Percentiles rank a stretch among this genome's conserved stretches.
Conservation (phyloP, 208 protist species). For the Wallacemonas rigidus region DNA sequence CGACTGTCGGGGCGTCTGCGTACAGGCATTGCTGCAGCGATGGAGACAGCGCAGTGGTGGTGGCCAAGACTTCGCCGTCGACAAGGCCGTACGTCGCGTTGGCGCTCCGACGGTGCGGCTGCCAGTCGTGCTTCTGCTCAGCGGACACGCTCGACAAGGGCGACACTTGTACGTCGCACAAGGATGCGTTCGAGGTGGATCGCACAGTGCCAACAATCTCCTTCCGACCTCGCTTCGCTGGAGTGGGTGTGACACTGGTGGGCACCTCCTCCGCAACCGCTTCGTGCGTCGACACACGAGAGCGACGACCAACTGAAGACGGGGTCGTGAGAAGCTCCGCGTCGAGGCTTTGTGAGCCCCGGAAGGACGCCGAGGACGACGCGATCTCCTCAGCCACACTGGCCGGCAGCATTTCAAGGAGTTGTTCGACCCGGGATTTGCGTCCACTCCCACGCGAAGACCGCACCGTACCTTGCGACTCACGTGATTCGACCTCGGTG, state of each 20-base stretch:
- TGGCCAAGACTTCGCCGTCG: slow-evolving; percentile 10
- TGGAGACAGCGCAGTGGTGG: not conserved
- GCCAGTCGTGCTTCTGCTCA: not conserved
- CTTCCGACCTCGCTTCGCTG: slow-evolving; percentile 2
- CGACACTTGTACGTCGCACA: slow-evolving; percentile 11
- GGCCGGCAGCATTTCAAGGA: slow-evolving; percentile 48
- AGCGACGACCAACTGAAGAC: not conserved
- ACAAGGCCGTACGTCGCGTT: slow-evolving; percentile 11
- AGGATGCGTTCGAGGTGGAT: not conserved
- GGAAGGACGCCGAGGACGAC: slow-evolving; percentile 14
- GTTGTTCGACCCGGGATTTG: slow-evolving; percentile 36
- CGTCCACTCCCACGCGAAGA: slow-evolving; percentile 25
- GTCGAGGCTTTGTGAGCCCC: too few species aligned
- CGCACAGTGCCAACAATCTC: not conserved
- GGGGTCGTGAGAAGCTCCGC: not conserved
- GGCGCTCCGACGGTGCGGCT: not conserved
- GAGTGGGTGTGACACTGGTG: not conserved
- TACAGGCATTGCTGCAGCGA: slow-evolving; percentile 1
- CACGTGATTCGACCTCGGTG: not conserved
- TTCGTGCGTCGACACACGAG: slow-evolving; percentile 20
- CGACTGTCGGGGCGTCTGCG: not conserved
- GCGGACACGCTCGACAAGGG: slow-evolving; percentile 3
- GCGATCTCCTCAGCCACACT: slow-evolving; percentile 36
- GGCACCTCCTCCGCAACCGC: not conserved
- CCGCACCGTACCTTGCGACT: not conserved